Evolutionary conservation across 2,329 filamentous ascomycete genomes (phyloP).

Genomic region (Exophiala calicioides): DNA sequence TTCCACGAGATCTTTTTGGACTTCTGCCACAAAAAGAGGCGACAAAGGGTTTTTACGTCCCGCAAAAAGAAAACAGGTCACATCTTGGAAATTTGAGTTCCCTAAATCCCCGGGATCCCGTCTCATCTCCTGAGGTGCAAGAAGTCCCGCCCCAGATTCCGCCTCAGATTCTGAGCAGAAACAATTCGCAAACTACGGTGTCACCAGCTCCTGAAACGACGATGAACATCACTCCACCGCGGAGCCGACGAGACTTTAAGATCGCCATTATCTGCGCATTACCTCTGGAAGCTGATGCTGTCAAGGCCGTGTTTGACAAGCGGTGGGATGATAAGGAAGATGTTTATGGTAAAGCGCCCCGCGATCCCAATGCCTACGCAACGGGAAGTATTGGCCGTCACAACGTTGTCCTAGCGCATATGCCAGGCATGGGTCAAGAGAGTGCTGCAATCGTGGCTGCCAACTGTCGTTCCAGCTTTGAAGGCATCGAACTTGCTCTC

Average conservation of each 20-base stretch:
- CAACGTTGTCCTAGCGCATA: conserved; percentile 28
- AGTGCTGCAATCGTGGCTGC: conserved; percentile 1
- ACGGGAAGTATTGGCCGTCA: conserved; percentile 28
- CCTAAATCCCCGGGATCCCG: too few species aligned
- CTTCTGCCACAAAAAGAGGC: too few species aligned
- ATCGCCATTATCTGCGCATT: conserved; percentile 15
- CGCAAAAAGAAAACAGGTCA: too few species aligned
- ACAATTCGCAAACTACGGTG: too few species aligned
- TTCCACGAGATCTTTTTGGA: not conserved
- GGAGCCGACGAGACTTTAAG: conserved; percentile 7
- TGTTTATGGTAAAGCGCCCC: conserved; percentile 40
- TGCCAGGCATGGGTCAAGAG: conserved; percentile 23
- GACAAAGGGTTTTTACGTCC: too few species aligned
- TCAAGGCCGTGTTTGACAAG: conserved; percentile 67
- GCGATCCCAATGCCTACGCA: conserved; percentile 21
- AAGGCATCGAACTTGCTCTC: conserved; percentile 3
- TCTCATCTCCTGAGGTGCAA: too few species aligned
- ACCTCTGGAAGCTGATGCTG: conserved; percentile 7
- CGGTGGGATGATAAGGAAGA: conserved; percentile 99
- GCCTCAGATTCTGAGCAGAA: too few species aligned
- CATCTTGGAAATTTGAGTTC: too few species aligned
- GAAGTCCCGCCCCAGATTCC: too few species aligned
- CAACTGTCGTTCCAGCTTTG: conserved; percentile 3
- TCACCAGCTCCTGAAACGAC: not conserved
- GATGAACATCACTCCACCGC: not conserved